Percentiles rank a stretch among this genome's conserved stretches.
These are phyloP conservation scores for Populus davidiana DNA, from an alignment of 345 rosid species.

Conservation along the genomic window DNA sequence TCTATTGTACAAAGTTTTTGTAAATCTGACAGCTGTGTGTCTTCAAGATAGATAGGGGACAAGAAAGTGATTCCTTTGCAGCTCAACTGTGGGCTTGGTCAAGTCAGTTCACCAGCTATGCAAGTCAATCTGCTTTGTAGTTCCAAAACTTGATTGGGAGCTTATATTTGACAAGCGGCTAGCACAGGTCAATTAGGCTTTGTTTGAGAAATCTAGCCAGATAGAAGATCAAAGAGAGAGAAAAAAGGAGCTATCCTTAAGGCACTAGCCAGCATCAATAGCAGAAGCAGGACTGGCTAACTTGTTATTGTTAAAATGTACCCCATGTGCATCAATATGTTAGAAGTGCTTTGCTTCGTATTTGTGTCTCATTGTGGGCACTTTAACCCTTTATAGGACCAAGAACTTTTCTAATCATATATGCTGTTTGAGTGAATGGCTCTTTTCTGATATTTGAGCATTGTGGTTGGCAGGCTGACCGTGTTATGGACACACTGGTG, in stretches of 20 bases:
- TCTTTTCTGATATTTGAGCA: conserved; percentile 2
- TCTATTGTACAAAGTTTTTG: background rate
- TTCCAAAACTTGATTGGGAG: background rate
- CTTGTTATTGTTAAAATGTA: background rate
- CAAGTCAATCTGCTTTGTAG: background rate
- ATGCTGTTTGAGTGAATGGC: no score
- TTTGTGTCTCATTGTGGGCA: background rate
- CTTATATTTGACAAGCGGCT: background rate
- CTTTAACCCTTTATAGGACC: background rate
- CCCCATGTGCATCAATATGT: no score
- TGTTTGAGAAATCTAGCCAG: background rate
- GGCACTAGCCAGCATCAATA: background rate
- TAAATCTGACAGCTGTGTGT: background rate
- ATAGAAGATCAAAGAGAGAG: background rate
- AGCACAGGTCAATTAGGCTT: background rate
- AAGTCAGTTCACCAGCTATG: background rate
- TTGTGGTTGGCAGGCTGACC: conserved; percentile 30
- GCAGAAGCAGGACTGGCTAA: background rate
- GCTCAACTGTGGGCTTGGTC: background rate
- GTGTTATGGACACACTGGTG: conserved; percentile 38
- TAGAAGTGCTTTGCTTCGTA: background rate
- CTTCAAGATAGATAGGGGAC: background rate
- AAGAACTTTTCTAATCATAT: background rate
- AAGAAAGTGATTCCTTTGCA: background rate
- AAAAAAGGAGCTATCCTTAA: background rate